Conservation (phyloP, 2,329 filamentous ascomycete species). For the Claviceps sp. region DNA sequence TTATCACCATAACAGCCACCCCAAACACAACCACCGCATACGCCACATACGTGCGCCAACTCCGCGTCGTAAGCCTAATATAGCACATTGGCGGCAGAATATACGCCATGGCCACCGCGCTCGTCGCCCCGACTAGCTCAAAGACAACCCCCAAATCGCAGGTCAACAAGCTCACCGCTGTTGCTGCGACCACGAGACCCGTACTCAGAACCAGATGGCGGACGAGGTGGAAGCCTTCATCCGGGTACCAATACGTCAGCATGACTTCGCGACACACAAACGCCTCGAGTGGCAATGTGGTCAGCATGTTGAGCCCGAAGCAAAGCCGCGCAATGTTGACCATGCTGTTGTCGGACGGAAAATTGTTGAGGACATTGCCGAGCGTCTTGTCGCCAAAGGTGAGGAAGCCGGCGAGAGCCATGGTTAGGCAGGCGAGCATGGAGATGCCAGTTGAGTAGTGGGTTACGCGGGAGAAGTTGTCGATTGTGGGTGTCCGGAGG, state of each 20-base stretch:
- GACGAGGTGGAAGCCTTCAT: conserved; percentile 64
- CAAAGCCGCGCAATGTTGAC: conserved; percentile 90
- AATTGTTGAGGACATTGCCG: conserved; percentile 97
- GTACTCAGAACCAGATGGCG: conserved; percentile 82
- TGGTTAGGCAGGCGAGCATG: conserved; percentile 76
- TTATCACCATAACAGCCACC: conserved; percentile 65
- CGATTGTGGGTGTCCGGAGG: conserved; percentile 82
- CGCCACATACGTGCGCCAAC: conserved; percentile 60
- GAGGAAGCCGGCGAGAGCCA: conserved; percentile 82
- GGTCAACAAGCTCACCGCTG: conserved; percentile 66
- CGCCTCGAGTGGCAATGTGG: conserved; percentile 86
- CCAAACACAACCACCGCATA: conserved; percentile 68
- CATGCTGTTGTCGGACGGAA: conserved; percentile 77
- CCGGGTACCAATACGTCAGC: conserved; percentile 65
- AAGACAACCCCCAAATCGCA: conserved; percentile 93
- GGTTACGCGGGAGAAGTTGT: conserved; percentile 85
- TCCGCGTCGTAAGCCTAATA: conserved; percentile 73
- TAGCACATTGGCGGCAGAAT: conserved; percentile 92
- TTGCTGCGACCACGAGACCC: conserved; percentile 63
- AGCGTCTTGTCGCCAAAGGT: conserved; percentile 85
- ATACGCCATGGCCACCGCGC: conserved; percentile 85
- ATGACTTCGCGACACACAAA: conserved; percentile 97
- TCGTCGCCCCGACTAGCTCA: conserved; percentile 90
- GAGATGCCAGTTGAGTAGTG: conserved; percentile 87
- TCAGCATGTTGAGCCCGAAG: conserved; percentile 98